Evolutionary conservation across 73 alveolate species (phyloP), one percentile per base, ranked within the genome.

Genomic region (Urostyla sp.): DNA sequence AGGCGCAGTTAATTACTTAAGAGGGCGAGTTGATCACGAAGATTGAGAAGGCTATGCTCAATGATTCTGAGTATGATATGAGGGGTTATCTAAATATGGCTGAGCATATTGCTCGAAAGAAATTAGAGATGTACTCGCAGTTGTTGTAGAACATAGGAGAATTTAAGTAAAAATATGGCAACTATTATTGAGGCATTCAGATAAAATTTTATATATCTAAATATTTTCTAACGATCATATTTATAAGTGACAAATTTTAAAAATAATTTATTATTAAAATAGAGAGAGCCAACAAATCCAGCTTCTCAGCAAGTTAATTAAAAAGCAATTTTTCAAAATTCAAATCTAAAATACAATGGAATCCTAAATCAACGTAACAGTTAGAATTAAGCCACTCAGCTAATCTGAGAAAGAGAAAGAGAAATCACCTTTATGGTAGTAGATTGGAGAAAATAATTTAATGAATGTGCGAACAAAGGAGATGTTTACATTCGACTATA

Each of bases 11-110:
- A 34, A 78, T 96, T 55, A 94, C 98, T 49, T 87, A 93, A 79
- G 99, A 96, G 82, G 98, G 99, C 63, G 98, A 95, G 73, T 77
- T 96, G 48, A 91, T 96, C 32, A 73, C 97, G 37, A 74, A 80
- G 67, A 95, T 94, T 11, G 92, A 96, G 78, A 94, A 94, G 15
- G 90, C 87, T 27, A 97, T 94, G 60, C 91, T 75, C 77, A 95
- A 95, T 58, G 94, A 95, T 49, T 98, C 96, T 74, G 84, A 91
- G 53, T 96, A 96, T 82, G 97, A 66, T 28, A 66, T 66, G 80
- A 66, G 44, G 46, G 80, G 80, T 18, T 66, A 66, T 45, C 28
- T 66, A 4, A 54, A 66, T 15, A 66, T 66, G 80, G 80, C 80
- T 10, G 80, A 66, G 80, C 27, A 8, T 4, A 66, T 66, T 21